Base-by-base conservation (phyloP, 2,329 filamentous ascomycete species). In the Penicillium aurantiogriseum region DNA sequence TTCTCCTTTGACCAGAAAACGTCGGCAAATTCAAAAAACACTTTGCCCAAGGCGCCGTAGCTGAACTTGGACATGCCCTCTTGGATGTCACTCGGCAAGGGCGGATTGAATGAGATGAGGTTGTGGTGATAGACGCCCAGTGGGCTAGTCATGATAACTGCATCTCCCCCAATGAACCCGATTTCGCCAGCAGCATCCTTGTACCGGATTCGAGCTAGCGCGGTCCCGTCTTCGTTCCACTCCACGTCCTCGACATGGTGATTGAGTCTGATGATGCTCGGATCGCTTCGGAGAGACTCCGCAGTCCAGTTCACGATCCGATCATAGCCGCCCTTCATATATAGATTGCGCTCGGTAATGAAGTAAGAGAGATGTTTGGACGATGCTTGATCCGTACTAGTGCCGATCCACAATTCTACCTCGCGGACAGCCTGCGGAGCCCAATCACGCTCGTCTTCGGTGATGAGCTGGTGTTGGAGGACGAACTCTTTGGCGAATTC, bases 281-380 rank as follows among this genome's bases (percentile, higher is more conserved):
- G 69, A 44, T 73, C 66, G n/a, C 64, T 47, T 29, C 29, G 64
- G 40, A 78, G 70, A 15, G 73, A 69, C 50, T 73, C 63, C 15
- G 75, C 73, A 33, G 70, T 74, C 76, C 76, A 78, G 36, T 77
- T 66, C 27, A 78, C 71, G 31, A 78, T 75, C 47, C 69, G 72
- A 59, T 78, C 76, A 57, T 78, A 78, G n/a, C 76, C 76, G 38
- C 75, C 76, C 63, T 77, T 77, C 75, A 78, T 77, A 63, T 78
- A 78, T 38, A 78, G 66, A 61, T 78, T 78, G 50, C 76, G 67
- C 64, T 78, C 76, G 1, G 75, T 77, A 29, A 77, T 71, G 51
- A 78, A 78, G 55, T 78, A 78, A 52, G 71, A 73, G 48, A 78
- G 66, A 62, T 77, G 70, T 59, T 77, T 77, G 19, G 76, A 72